Percentiles rank a stretch among this genome's conserved stretches.
Evolutionary conservation across 257 asterid genomes (phyloP).

Genomic region (Nicotiana obtusifolia): DNA sequence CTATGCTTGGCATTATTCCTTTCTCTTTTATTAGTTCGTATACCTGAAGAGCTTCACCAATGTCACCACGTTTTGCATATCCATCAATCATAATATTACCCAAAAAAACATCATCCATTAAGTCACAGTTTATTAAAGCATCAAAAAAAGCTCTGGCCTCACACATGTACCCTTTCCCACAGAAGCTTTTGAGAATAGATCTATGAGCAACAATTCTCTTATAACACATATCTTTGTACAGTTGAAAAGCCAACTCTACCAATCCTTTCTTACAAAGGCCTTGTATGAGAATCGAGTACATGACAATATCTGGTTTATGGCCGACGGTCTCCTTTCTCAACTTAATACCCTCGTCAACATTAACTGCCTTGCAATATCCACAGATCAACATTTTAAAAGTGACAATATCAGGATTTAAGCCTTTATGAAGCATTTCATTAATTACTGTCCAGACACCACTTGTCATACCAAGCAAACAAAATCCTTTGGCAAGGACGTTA

Average conservation of each 20-base stretch:
- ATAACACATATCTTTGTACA: conserved; percentile 40
- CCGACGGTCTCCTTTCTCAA: conserved; percentile 45
- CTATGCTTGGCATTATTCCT: conserved; percentile 54
- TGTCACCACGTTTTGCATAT: conserved; percentile 58
- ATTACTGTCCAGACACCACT: conserved; percentile 35
- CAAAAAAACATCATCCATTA: conserved; percentile 47
- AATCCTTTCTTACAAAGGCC: conserved; percentile 68
- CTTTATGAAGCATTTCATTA: conserved; percentile 27
- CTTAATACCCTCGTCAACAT: conserved; percentile 45
- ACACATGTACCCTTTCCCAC: conserved; percentile 35
- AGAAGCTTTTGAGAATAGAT: conserved; percentile 45
- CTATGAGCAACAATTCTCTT: conserved; percentile 42
- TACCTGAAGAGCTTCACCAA: conserved; percentile 44
- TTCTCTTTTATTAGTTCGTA: conserved; percentile 39
- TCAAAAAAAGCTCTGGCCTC: conserved; percentile 62
- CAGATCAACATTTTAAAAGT: conserved; percentile 47
- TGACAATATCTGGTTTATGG: conserved; percentile 44
- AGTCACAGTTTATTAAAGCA: conserved; percentile 28
- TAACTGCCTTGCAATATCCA: conserved; percentile 52
- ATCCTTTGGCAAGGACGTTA: conserved; percentile 67
- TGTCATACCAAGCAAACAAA: conserved; percentile 52
- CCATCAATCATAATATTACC: conserved; percentile 59
- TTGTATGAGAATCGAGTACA: conserved; percentile 52
- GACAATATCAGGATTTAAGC: conserved; percentile 37
- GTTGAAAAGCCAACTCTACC: conserved; percentile 37